These are phyloP conservation scores for Isabelozyma rhagii DNA, from an alignment of 805 yeast genomes.

Conservation along the genomic window DNA sequence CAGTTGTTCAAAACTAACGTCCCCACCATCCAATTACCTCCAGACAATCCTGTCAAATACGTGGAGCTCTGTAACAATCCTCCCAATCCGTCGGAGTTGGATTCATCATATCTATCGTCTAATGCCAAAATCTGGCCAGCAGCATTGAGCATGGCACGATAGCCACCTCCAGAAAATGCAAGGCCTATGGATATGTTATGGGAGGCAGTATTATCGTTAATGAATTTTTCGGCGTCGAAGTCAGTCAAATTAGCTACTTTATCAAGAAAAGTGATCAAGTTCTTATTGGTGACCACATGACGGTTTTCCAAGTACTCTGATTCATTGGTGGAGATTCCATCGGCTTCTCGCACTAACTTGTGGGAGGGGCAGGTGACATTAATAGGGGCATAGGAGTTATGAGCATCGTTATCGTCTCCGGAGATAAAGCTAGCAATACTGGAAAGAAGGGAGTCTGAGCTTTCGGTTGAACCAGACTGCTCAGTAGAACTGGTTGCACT, in stretches of 20 bases:
- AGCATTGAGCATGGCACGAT: conserved; percentile 38
- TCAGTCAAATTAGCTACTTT: conserved; percentile 27
- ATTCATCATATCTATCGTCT: conserved; percentile 30
- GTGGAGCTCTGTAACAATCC: conserved; percentile 39
- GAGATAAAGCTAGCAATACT: background rate
- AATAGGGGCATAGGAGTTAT: conserved; percentile 27
- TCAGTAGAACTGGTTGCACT: background rate
- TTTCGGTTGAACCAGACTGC: conserved; percentile 1
- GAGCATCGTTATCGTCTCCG: background rate
- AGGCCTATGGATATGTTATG: conserved; percentile 32
- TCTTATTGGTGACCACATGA: conserved; percentile 21
- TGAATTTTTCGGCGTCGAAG: conserved; percentile 29
- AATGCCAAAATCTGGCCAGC: conserved; percentile 42
- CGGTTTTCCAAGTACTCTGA: conserved; percentile 21
- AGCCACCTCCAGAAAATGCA: conserved; percentile 38
- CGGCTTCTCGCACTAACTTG: conserved; percentile 25
- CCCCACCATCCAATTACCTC: conserved; percentile 41
- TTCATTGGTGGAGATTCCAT: conserved; percentile 19
- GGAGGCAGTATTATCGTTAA: conserved; percentile 13
- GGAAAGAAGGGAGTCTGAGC: background rate
- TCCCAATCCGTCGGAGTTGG: conserved; percentile 30
- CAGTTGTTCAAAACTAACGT: conserved; percentile 35
- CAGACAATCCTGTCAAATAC: conserved; percentile 39
- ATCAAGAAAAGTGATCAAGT: conserved; percentile 22
- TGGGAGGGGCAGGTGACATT: conserved; percentile 27